Percentiles rank a stretch among this genome's conserved stretches.
These are phyloP conservation scores for Aphanomyces astaci DNA, from an alignment of 352 stramenopile species.

Conservation along the genomic window DNA sequence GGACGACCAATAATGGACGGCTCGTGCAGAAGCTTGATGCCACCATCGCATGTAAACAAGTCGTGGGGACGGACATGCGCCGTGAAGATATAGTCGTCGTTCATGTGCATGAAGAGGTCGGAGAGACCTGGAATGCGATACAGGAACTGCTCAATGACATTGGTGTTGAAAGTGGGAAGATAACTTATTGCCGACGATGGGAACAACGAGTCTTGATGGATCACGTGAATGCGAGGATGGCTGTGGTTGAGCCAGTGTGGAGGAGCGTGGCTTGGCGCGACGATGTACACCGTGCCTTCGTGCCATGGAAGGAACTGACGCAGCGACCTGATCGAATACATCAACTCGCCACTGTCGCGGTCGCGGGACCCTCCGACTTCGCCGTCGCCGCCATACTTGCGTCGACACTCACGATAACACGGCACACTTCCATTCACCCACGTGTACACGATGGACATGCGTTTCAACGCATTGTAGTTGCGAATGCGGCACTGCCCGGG, in stretches of 20 bases:
- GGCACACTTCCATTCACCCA: constrained; percentile 81
- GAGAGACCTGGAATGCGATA: constrained; percentile 77
- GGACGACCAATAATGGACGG: constrained; percentile 64
- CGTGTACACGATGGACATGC: constrained; percentile 86
- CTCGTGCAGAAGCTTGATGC: constrained; percentile 75
- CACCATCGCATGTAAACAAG: constrained; percentile 82
- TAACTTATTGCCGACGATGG: constrained; percentile 71
- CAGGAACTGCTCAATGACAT: constrained; percentile 85
- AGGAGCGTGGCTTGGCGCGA: constrained; percentile 72
- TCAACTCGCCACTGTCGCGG: constrained; percentile 82
- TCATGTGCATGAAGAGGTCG: constrained; percentile 85
- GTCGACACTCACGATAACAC: constrained; percentile 69
- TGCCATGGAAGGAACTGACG: constrained; percentile 80
- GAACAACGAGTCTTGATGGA: constrained; percentile 84
- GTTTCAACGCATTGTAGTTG: constrained; percentile 75
- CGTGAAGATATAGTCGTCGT: constrained; percentile 86
- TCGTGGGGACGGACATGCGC: constrained; percentile 69
- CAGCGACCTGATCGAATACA: constrained; percentile 80
- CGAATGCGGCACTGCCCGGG: constrained; percentile 73
- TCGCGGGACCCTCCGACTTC: constrained; percentile 71
- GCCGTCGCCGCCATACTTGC: constrained; percentile 58
- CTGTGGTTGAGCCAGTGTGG: constrained; percentile 74
- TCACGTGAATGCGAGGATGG: constrained; percentile 76
- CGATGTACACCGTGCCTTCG: constrained; percentile 77
- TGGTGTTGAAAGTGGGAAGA: constrained; percentile 81